phyloP scores from a whole-genome alignment of 2,329 filamentous ascomycete genomes.

The Sphaceloma murrayae region DNA sequence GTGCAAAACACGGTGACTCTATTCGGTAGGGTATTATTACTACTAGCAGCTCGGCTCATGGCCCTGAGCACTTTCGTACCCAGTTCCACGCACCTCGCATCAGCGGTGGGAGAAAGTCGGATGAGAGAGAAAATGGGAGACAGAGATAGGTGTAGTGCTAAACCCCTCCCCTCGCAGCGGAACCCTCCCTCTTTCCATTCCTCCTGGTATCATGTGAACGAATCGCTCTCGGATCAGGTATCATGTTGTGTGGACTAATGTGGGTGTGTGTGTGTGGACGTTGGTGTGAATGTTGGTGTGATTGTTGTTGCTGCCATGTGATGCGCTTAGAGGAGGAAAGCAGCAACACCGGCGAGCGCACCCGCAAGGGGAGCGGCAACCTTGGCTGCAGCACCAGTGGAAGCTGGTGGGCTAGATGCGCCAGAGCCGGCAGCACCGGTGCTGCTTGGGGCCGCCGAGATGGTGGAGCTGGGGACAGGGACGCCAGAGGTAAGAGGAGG shows the following conservation, averaged over 20 bases:
- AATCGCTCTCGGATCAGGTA: neutral
- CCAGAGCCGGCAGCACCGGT: neutral
- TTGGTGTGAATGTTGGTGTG: neutral
- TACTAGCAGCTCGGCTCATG: too few relatives aligned
- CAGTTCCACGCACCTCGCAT: too few relatives aligned
- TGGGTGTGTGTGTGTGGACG: too few relatives aligned
- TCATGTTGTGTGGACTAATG: too few relatives aligned
- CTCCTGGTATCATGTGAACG: conserved; percentile 5
- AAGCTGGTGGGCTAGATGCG: conserved; percentile 6
- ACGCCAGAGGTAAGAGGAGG: conserved; percentile 7
- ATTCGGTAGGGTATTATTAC: too few relatives aligned
- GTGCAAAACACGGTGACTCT: too few relatives aligned
- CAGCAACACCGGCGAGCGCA: conserved; percentile 10
- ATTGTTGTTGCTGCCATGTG: neutral
- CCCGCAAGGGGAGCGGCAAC: conserved; percentile 9
- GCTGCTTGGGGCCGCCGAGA: too few relatives aligned
- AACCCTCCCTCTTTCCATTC: neutral
- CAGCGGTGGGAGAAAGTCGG: too few relatives aligned
- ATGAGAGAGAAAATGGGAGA: too few relatives aligned
- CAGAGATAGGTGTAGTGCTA: too few relatives aligned
- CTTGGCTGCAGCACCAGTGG: conserved; percentile 8
- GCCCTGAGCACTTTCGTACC: too few relatives aligned
- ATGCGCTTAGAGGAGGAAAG: conserved; percentile 12
- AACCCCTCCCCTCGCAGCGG: too few relatives aligned
- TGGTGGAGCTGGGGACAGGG: conserved; percentile 5